These are phyloP conservation scores for Xylaria hypoxylon DNA, from an alignment of 2,329 filamentous ascomycete genomes.

Conservation along the genomic window DNA sequence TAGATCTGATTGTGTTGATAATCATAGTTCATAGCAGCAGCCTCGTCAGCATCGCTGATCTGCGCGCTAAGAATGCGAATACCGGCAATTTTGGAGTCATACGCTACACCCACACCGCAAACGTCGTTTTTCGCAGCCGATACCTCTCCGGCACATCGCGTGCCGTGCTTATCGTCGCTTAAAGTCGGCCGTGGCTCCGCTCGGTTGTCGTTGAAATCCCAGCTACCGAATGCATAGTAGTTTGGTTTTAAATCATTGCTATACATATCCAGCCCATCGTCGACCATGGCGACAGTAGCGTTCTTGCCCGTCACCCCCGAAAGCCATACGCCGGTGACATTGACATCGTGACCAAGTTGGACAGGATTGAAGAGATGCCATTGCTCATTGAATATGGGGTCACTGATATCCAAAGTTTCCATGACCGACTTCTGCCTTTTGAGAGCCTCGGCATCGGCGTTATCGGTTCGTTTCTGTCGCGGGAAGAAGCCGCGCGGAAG, in stretches of 20 bases:
- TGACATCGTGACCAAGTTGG: conserved; percentile 89
- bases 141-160: conserved; percentile 93
- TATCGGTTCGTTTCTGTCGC: conserved; percentile 43
- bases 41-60: conserved; percentile 93
- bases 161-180: conserved; percentile 89
- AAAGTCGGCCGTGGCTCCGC: conserved; percentile 84
- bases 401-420: conserved; percentile 76
- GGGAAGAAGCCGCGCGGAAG: conserved; percentile 48
- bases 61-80: conserved; percentile 92
- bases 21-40: conserved; percentile 90
- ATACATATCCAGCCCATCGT: conserved; percentile 96
- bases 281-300: conserved; percentile 90
- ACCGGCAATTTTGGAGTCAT: conserved; percentile 88
- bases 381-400: conserved; percentile 93
- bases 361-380: conserved; percentile 93
- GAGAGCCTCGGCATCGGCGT: conserved; percentile 59
- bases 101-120: conserved; percentile 96
- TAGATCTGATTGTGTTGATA: conserved; percentile 95
- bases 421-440: conserved; percentile 71
- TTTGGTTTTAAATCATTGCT: conserved; percentile 93
- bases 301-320: conserved; percentile 91
- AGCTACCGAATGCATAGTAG: conserved; percentile 92
- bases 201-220: conserved; percentile 91
- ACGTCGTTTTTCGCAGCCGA: conserved; percentile 91
- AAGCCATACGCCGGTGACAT: conserved; percentile 93